Conservation (phyloP, 176 grass and related monocot genomes). For the Rhynchospora tenuis region DNA sequence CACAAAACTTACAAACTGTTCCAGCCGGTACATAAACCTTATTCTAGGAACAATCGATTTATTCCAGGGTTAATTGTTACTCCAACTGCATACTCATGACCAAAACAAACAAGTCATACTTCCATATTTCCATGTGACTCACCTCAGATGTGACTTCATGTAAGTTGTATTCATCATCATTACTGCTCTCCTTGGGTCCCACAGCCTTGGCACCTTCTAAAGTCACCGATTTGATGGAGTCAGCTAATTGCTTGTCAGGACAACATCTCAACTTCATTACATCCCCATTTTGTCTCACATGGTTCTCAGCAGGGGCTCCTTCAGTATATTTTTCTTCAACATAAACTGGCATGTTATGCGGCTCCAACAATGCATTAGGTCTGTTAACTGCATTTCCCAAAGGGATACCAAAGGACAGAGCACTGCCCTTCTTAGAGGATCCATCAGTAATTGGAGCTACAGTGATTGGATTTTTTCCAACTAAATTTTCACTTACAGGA, state of each 20-base stretch:
- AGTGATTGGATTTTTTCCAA: background rate
- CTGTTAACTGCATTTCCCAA: constrained; percentile 8
- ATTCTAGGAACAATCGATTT: background rate
- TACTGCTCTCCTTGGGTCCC: constrained; percentile 26
- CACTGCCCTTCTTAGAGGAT: background rate
- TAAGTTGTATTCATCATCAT: constrained; percentile 33
- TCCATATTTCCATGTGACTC: constrained; percentile 33
- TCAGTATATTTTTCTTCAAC: constrained; percentile 28
- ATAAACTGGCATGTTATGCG: constrained; percentile 24
- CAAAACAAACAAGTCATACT: constrained; percentile 1
- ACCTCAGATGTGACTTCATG: constrained; percentile 39
- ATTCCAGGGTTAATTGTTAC: background rate
- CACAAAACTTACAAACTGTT: constrained; percentile 11
- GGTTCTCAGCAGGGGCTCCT: constrained; percentile 20
- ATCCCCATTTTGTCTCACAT: constrained; percentile 35
- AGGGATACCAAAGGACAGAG: background rate
- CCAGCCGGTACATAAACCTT: background rate
- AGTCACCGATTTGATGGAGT: constrained; percentile 55
- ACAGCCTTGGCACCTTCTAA: constrained; percentile 50
- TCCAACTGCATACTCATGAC: background rate
- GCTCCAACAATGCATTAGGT: constrained; percentile 23
- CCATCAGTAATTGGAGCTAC: background rate
- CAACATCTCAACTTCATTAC: constrained; percentile 36
- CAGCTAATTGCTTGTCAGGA: constrained; percentile 60
- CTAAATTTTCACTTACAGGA: background rate